Base-by-base conservation (phyloP, 805 yeast species). In the Hanseniaspora mollemarum region DNA sequence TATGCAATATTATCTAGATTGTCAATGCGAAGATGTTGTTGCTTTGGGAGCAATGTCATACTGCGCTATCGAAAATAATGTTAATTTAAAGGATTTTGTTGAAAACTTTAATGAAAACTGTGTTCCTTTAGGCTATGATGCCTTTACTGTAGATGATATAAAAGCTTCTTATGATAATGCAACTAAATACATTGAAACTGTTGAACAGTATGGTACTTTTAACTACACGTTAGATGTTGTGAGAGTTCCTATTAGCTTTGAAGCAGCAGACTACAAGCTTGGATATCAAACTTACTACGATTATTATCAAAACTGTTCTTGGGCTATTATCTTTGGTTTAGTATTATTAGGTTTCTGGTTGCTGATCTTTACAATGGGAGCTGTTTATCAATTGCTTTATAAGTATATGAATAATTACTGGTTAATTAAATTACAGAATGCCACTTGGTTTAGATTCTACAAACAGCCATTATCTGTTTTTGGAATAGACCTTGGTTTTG, bases 41-140 rank as follows among this genome's bases (percentile, higher is more conserved):
- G 44, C 52, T 1, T 29, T 49, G 26, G 52, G 52, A 21, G 46
- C 52, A 6, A 49, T 41, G 41, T 33, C 44, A 7, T 44, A 44
- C 15, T 44, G 49, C 26, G 39, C 52, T 7, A 21, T 41, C 16
- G 42, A 33, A 33, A 36, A 41, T 12, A 29, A 35, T 10, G 33
- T 35, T 6, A 28, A 33, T 16, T 24, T 43, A 21, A n/a, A 49
- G 6, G 25, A 49, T 5, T 41, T 33, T 29, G 46, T 37, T 6
- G 21, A 22, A n/a, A 15, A 2, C 4, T 49, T 16, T 31, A 28
- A 41, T 21, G 22, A 16, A 8, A 35, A 28, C 12, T 43, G 45
- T 25, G 26, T 13, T 12, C 16, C 5, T 1, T 15, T 44, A 16
- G 35, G 38, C 9, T 22, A 10, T 0, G 26, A 26, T 8, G 16